Evolutionary conservation across 1,139 yeast species (phyloP).

Genomic region (Eremothecium coryli): DNA sequence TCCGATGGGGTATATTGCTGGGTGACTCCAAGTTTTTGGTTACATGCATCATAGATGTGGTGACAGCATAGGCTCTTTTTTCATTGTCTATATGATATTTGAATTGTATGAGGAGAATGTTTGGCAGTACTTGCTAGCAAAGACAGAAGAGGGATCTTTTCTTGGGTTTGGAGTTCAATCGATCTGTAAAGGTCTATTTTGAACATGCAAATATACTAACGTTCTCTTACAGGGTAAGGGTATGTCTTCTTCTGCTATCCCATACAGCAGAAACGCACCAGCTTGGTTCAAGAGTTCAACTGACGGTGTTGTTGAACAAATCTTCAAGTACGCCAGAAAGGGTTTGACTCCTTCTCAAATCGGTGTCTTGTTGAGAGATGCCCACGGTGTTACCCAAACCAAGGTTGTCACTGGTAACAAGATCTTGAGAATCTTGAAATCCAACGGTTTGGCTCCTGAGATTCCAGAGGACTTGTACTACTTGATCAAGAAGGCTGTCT

Average conservation of each 20-base stretch:
- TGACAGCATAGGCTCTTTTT: too few relatives aligned
- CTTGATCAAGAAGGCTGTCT: slow-evolving; percentile 98
- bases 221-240: slow-evolving; percentile 76
- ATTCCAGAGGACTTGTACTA: slow-evolving; percentile 99
- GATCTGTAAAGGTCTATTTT: too few relatives aligned
- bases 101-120: too few relatives aligned
- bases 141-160: neutral
- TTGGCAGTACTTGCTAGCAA: too few relatives aligned
- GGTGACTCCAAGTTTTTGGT: slow-evolving; percentile 5
- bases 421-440: slow-evolving; percentile 97
- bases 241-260: slow-evolving; percentile 97
- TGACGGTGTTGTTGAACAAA: slow-evolving; percentile 95
- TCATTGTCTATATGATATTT: too few relatives aligned
- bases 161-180: neutral
- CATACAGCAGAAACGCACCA: slow-evolving; percentile 98
- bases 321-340: slow-evolving; percentile 99
- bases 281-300: slow-evolving; percentile 98
- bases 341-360: slow-evolving; percentile 99
- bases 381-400: slow-evolving; percentile 98
- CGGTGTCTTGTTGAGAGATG: slow-evolving; percentile 99
- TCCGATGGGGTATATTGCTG: slow-evolving; percentile 8
- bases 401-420: slow-evolving; percentile 99
- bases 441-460: slow-evolving; percentile 99
- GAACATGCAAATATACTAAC: too few relatives aligned
- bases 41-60: too few relatives aligned